phyloP scores from a whole-genome alignment of 495 filamentous ascomycete species.

The Parathielavia appendiculata region DNA sequence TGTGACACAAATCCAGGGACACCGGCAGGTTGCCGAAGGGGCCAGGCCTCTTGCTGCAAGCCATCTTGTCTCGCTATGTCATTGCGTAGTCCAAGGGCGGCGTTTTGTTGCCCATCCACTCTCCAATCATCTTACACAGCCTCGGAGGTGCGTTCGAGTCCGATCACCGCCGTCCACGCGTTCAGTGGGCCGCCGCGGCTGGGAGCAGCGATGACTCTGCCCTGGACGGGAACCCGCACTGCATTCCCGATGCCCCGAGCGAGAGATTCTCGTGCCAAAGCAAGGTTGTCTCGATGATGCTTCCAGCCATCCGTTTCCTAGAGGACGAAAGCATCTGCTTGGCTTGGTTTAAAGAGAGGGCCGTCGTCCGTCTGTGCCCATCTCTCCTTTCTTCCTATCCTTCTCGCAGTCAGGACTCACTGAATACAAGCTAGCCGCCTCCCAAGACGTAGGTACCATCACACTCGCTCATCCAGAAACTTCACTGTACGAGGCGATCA shows the following conservation, averaged over 20 bases:
- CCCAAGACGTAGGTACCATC: not conserved
- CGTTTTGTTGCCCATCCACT: not conserved
- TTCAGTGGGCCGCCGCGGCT: conserved; percentile 1
- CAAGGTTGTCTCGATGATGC: conserved; percentile 8
- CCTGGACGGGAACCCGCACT: conserved; percentile 10
- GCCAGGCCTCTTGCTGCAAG: not conserved
- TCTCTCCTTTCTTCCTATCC: not conserved
- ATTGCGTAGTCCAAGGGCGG: not conserved
- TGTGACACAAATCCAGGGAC: conserved; percentile 5
- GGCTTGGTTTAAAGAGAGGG: conserved; percentile 2
- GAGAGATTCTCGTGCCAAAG: conserved; percentile 8
- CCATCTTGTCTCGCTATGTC: conserved; percentile 2
- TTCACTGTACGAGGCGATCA: not conserved
- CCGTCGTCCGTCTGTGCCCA: not conserved
- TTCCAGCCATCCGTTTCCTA: conserved; percentile 3
- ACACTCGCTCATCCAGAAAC: not conserved
- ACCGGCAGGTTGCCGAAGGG: conserved; percentile 5
- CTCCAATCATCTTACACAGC: not conserved
- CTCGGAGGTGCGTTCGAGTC: conserved; percentile 13
- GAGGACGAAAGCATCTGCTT: conserved; percentile 4
- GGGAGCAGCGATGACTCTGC: not conserved
- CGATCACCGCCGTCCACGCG: conserved; percentile 10
- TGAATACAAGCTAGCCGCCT: not conserved
- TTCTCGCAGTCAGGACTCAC: not conserved
- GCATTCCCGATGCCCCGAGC: not conserved